phyloP scores from a whole-genome alignment of 2,329 filamentous ascomycete species.

The Mollisia scopiformis region DNA sequence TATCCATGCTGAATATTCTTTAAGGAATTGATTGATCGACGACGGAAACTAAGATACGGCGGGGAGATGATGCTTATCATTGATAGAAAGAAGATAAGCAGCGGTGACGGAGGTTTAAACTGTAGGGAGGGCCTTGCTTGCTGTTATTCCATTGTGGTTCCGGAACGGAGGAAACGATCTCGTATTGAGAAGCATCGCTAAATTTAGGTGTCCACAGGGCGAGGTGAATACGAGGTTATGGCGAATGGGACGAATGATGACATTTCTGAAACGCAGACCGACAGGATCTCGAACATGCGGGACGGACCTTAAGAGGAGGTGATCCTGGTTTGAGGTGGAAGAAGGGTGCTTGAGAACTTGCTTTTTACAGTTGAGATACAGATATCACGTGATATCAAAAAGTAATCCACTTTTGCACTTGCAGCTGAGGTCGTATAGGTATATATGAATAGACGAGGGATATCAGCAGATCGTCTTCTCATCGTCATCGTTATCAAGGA shows the following conservation, averaged over 20 bases:
- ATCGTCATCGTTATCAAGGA: background rate
- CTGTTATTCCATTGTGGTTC: no score
- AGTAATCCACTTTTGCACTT: background rate
- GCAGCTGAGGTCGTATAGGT: no score
- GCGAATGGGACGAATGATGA: constrained; percentile 7
- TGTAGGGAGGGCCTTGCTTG: no score
- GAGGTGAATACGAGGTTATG: constrained; percentile 19
- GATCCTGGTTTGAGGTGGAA: background rate
- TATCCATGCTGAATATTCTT: constrained; percentile 22
- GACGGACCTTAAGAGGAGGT: constrained; percentile 4
- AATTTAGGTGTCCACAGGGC: constrained; percentile 16
- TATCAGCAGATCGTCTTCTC: no score
- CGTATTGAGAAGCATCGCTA: constrained; percentile 18
- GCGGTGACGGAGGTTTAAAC: no score
- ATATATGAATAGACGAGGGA: no score
- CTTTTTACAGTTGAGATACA: background rate
- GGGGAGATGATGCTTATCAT: constrained; percentile 1
- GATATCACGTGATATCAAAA: background rate
- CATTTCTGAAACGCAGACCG: constrained; percentile 18
- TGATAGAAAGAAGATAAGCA: background rate
- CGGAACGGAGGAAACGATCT: no score
- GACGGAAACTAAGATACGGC: background rate
- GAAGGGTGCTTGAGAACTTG: background rate
- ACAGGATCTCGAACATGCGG: constrained; percentile 10
- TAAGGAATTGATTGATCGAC: background rate